Evolutionary conservation across 192 early-diverging fungal genomes (phyloP), one percentile per base, ranked within the genome.

Genomic region (Rhizoclosmatium globosum): DNA sequence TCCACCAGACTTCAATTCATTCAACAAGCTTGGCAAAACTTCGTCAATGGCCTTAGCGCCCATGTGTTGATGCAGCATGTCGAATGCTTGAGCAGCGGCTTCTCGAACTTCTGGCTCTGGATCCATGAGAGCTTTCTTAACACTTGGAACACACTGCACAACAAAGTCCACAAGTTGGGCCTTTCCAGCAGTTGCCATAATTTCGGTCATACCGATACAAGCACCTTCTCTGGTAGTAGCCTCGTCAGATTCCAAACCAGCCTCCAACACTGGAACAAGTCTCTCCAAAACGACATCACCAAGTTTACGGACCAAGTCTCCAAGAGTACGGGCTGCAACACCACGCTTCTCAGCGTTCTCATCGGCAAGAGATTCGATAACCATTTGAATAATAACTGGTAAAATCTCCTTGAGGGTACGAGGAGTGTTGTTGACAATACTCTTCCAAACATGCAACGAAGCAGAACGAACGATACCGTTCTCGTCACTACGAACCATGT

Each of bases 391-490:
- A 85, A 99, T 92, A 3, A 91, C 82, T 19, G 94, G 89, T 81
- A 99, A 80, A 69, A 97, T 97, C 80, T 98, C 96, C 88, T 96
- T 96, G 76, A 99, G 87, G 4, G 97, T 97, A 60, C 97, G 92
- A 69, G 98, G 98, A 70, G 97, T 99, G 84, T 99, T 98, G 82
- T 85, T 88, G 19, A 99, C 97, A 74, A 99, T 88, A 65, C 89
- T 87, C 89, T 99, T 99, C 98, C 98, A 99, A 42, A 99, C 97
- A 59, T 90, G 87, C 58, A 97, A 84, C 59, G 95, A 86, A 65
- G 93, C 87, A 82, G 98, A 96, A 44, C 98, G 91, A 67, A 99
- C 97, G 83, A 95, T 88, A 31, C 86, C 87, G 59, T 86, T 86
- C 53, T 88, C 78, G 82, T 99, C 98, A 74, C 89, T 91, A 70